These are phyloP conservation scores for Endoconidiophora laricicola DNA, from an alignment of 2,329 filamentous ascomycete genomes.

Conservation along the genomic window DNA sequence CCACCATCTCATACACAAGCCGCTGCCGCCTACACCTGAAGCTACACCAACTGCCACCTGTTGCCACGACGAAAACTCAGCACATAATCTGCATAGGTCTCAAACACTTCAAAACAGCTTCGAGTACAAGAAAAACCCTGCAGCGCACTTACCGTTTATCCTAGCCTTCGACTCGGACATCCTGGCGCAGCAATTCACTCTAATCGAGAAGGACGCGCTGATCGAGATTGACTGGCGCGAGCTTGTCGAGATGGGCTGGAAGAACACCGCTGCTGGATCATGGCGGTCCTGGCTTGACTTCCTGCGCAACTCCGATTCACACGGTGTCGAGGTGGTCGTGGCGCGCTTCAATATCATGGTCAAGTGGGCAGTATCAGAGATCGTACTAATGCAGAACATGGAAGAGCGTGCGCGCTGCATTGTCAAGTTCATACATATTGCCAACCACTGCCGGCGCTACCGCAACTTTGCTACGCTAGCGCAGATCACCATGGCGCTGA, in stretches of 20 bases:
- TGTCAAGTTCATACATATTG: conserved; percentile 70
- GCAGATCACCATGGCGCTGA: conserved; percentile 61
- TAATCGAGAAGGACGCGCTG: conserved; percentile 73
- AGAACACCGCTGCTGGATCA: conserved; percentile 46
- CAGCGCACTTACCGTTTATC: conserved; percentile 59
- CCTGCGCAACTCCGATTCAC: conserved; percentile 52
- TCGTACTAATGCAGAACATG: conserved; percentile 54
- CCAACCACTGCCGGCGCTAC: conserved; percentile 54
- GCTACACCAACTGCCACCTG: conserved; percentile 29
- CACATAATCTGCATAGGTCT: neutral
- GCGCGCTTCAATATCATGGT: conserved; percentile 79
- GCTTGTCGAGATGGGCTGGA: conserved; percentile 70
- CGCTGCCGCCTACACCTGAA: conserved; percentile 33
- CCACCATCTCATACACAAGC: conserved; percentile 28
- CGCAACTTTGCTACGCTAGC: conserved; percentile 75
- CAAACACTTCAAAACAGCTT: conserved; percentile 12
- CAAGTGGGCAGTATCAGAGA: conserved; percentile 70
- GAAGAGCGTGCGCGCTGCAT: conserved; percentile 61
- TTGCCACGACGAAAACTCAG: conserved; percentile 15
- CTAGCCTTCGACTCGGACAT: conserved; percentile 65
- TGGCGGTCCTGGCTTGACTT: conserved; percentile 71
- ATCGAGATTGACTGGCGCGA: conserved; percentile 84
- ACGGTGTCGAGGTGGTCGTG: conserved; percentile 68
- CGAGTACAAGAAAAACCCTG: conserved; percentile 22
- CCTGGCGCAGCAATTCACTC: conserved; percentile 66